Conservation (phyloP, 352 stramenopile genomes). For the Saprolegnia diclina region DNA sequence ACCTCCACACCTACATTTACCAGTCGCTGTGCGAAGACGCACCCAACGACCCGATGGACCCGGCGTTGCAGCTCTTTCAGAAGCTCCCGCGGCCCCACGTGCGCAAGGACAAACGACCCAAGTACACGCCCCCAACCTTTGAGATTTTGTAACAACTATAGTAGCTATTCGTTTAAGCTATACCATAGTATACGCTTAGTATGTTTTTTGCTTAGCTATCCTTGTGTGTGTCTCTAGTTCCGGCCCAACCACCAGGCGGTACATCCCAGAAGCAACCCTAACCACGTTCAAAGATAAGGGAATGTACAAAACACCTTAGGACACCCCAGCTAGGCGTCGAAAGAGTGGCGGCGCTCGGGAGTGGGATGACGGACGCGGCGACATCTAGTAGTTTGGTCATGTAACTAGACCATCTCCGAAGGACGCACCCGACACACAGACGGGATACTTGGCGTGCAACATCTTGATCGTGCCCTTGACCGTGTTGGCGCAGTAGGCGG, state of each 20-base stretch:
- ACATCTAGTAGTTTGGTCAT: neutral
- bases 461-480: neutral
- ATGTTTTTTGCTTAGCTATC: too few species aligned
- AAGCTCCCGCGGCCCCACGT: slow-evolving; percentile 1
- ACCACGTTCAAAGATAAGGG: too few species aligned
- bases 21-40: slow-evolving; percentile 7
- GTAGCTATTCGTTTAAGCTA: too few species aligned
- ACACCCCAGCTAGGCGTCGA: too few species aligned
- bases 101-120: slow-evolving; percentile 2
- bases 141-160: neutral
- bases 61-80: neutral
- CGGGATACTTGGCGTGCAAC: neutral
- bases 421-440: neutral
- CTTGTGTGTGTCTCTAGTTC: too few species aligned
- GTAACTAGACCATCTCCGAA: neutral
- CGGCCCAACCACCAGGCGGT: too few species aligned
- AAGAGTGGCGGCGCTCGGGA: too few species aligned
- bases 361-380: too few species aligned
- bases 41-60: neutral
- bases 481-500: neutral
- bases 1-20: slow-evolving; percentile 10
- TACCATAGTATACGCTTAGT: too few species aligned
- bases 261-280: too few species aligned
- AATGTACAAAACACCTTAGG: too few species aligned
- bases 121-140: neutral